Percentiles rank a stretch among this genome's conserved stretches.
Conservation (phyloP, 2,329 filamentous ascomycete genomes). For the Madurella mycetomatis region DNA sequence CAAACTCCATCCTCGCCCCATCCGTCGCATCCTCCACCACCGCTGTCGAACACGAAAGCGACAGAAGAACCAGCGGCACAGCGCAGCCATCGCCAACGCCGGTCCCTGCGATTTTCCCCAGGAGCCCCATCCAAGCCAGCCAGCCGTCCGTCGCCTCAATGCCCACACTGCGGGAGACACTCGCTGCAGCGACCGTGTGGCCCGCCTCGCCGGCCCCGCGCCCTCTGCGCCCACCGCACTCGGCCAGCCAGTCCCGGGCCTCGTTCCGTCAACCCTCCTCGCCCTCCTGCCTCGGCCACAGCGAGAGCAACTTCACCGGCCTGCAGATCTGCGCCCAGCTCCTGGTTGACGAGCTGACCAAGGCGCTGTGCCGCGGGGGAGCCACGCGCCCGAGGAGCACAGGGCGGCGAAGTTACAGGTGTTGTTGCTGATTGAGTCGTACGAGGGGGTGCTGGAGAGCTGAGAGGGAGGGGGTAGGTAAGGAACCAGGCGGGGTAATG, state of each 20-base stretch:
- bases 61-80: background rate
- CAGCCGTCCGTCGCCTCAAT: background rate
- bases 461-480: constrained; percentile 5
- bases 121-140: too few relatives aligned
- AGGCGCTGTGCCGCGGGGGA: background rate
- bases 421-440: constrained; percentile 21
- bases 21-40: background rate
- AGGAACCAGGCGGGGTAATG: background rate
- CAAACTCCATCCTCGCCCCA: background rate
- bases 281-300: background rate
- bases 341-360: constrained; percentile 16
- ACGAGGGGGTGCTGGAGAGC: constrained; percentile 15
- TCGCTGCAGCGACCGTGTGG: too few relatives aligned
- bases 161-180: background rate
- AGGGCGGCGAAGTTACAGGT: constrained; percentile 3
- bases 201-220: too few relatives aligned
- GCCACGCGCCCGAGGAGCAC: background rate
- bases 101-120: background rate
- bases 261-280: background rate
- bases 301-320: constrained; percentile 7
- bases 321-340: constrained; percentile 18
- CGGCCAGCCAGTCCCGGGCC: background rate
- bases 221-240: too few relatives aligned
- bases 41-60: background rate
- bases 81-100: background rate